These are phyloP conservation scores for Cutaneotrichosporon sp. DNA, from an alignment of 1,284 basidiomycete genomes.

Conservation along the genomic window DNA sequence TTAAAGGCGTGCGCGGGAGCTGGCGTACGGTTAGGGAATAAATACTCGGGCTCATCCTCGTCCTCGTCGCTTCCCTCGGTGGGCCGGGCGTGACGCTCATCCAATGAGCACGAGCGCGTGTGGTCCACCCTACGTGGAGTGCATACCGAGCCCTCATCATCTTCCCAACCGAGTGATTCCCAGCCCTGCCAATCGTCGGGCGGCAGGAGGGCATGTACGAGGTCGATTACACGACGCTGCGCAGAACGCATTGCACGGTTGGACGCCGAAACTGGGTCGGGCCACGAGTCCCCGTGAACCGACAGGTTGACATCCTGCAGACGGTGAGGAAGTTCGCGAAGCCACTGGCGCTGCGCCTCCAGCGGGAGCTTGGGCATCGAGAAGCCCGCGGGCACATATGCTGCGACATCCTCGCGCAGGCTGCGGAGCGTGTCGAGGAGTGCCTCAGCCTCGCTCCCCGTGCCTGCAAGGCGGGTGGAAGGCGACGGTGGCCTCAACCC, in stretches of 20 bases:
- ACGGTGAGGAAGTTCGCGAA: slow-evolving; percentile 37
- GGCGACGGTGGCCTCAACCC: background rate
- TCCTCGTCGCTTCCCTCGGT: slow-evolving; percentile 23
- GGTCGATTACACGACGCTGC: slow-evolving; percentile 41
- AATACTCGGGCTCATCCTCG: slow-evolving; percentile 50
- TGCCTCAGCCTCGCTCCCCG: slow-evolving; percentile 6
- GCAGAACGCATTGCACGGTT: slow-evolving; percentile 34
- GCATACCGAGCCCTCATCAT: slow-evolving; percentile 21
- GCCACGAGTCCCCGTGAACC: slow-evolving; percentile 19
- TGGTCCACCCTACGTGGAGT: slow-evolving; percentile 21
- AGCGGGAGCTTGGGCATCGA: slow-evolving; percentile 17
- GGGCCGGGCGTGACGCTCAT: slow-evolving; percentile 25
- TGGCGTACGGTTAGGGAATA: slow-evolving; percentile 55
- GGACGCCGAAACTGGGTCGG: slow-evolving; percentile 19
- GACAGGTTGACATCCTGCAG: slow-evolving; percentile 39
- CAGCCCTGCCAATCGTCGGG: slow-evolving; percentile 54
- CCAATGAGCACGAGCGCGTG: slow-evolving; percentile 20
- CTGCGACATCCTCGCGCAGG: slow-evolving; percentile 46
- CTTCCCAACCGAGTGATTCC: slow-evolving; percentile 53
- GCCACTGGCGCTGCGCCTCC: slow-evolving; percentile 34
- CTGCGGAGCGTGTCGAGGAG: slow-evolving; percentile 39
- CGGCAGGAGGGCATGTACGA: slow-evolving; percentile 46
- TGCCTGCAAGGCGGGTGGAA: background rate
- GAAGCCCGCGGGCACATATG: slow-evolving; percentile 34
- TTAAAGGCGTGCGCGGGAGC: slow-evolving; percentile 39